Conservation (phyloP, 1,284 basidiomycete species). For the Volvariella surrecta region DNA sequence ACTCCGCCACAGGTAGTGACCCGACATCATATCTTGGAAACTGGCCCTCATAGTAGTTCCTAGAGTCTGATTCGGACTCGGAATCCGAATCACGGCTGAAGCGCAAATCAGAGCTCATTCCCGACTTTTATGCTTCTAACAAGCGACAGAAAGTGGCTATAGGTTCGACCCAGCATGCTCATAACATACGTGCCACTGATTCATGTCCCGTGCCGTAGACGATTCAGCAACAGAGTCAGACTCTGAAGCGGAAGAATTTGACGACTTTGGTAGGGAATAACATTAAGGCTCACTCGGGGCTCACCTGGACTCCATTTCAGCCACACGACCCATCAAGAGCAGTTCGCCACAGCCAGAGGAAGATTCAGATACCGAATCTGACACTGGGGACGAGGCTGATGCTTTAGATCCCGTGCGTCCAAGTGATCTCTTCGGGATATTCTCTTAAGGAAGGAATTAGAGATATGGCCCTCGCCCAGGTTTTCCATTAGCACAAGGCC, state of each 20-base stretch:
- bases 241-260: slow-evolving; percentile 19
- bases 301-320: too few relatives aligned
- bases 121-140: background rate
- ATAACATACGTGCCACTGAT: too few relatives aligned
- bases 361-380: slow-evolving; percentile 14
- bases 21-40: background rate
- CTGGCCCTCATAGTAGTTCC: background rate
- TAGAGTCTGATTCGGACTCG: slow-evolving; percentile 19
- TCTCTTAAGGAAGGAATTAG: background rate
- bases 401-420: slow-evolving; percentile 30
- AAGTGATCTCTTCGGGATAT: slow-evolving; percentile 13
- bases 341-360: slow-evolving; percentile 1
- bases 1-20: slow-evolving; percentile 22
- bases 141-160: slow-evolving; percentile 3
- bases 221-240: slow-evolving; percentile 37
- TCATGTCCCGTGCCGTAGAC: too few relatives aligned
- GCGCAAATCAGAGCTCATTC: slow-evolving; percentile 2
- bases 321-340: background rate
- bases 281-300: too few relatives aligned
- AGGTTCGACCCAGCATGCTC: too few relatives aligned
- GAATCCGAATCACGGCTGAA: slow-evolving; percentile 7
- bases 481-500: slow-evolving; percentile 38
- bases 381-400: slow-evolving; percentile 18
- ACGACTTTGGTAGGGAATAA: too few relatives aligned
- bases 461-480: slow-evolving; percentile 42